Base-by-base conservation (phyloP, 1,284 basidiomycete genomes). In the Ceratobasidium sp. region DNA sequence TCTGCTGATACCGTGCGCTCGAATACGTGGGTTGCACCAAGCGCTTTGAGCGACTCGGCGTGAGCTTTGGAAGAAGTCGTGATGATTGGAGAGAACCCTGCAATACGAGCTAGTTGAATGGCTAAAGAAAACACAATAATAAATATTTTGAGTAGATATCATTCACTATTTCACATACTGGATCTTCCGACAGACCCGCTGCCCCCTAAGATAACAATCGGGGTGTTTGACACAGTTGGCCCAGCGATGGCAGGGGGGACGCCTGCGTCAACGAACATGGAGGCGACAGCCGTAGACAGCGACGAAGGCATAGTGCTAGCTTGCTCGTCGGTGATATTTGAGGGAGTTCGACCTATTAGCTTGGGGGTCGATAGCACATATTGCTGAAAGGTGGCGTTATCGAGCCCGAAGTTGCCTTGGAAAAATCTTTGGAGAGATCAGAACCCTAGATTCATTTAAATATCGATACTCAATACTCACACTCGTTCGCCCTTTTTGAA, bases 11-110 rank as follows among this genome's bases (percentile, higher is more conserved):
- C 61, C 23, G 81, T 77, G 49, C 86, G 82, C 73, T 88, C 85
- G 64, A 89, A 77, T 61, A 87, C 80, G 50, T 86, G 80, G 0
- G 86, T 86, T 0, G 87, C 89, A 1, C 89, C 88, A 28, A 87
- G 80, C 0, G 81, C 79, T 75, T 84, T 85, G 73, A 90, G 83
- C 47, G 78, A 77, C 0, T 78, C 79, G 23, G 78, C 76, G 74
- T 88, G 84, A 74, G 82, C 82, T 16, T 77, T 76, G 7, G 86
- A 88, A 1, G 87, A 83, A 1, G 85, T 77, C 35, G 77, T 72
- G 35, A 77, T 76, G 32, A 80, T 44, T 83, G 85, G 78, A 21
- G 63, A 74, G 50, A 78, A 76, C 8, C 77, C 77, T 44, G 76
- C 76, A 26, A 76, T 66, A 16, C 66, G 63, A 5, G 76, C 77